Base-by-base conservation (phyloP, 768 basidiomycete genomes). In the Hygrocybe punicea region DNA sequence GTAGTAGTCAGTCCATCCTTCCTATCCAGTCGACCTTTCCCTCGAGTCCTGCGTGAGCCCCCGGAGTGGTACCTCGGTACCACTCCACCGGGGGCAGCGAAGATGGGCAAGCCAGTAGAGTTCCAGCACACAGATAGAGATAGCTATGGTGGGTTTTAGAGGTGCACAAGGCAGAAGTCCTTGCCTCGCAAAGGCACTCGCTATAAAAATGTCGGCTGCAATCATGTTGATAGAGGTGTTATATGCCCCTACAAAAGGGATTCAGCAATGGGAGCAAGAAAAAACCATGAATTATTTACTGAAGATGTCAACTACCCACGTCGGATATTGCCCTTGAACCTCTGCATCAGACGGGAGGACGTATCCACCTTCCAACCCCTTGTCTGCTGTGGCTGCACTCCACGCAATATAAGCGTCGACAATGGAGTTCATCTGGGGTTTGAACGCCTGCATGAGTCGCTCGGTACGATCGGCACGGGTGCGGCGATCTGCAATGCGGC, bases 81-180 rank as follows among this genome's bases (percentile, higher is more conserved):
- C n/a, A n/a, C n/a, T n/a, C n/a, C n/a, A n/a, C n/a, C n/a, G 63
- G 16, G 70, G 70, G 36, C 63, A 69, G 13, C 62, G 57, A 2
- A 69, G 61, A 48, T 60, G 60, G n/a, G 39, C 25, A 5, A 21
- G 51, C 13, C 60, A 61, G 48, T 58, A 73, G 4, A 71, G 55
- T 37, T 73, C 65, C 3, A 72, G 56, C 2, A 62, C 45, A 4
- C 55, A 51, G 2, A 60, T 61, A 2, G 65, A 57, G n/a, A 71
- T 57, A 5, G 63, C 65, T 8, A 63, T 29, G 1, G 51, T 37
- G 2, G 65, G 67, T 4, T n/a, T 23, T 23, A 59, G 58, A 4
- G 71, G 69, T 7, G 69, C 48, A 37, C 51, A 62, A 6, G 69
- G 70, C 7, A 71, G 54, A 4, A 70, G 46, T n/a, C 70, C 68